Base-by-base conservation (phyloP, 2,329 filamentous ascomycete genomes). In the Botrytis pseudocinerea region DNA sequence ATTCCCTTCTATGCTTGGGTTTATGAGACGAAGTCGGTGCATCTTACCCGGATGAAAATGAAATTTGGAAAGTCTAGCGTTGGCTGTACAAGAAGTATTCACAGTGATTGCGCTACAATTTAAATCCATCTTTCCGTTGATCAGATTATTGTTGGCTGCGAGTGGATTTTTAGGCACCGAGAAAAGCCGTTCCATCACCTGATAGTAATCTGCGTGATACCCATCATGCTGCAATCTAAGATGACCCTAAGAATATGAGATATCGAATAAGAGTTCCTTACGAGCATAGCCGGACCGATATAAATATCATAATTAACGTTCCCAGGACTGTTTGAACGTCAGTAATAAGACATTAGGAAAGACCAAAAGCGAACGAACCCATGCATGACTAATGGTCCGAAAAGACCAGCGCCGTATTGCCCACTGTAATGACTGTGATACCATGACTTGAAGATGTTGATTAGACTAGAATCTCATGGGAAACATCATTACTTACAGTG, bases 1-100 rank as follows among this genome's bases (percentile, higher is more conserved):
- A 78, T 90, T 89, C 1, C 91, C 90, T 78, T 92, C 92, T 0
- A 89, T 90, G 18, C 90, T 92, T 14, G 91, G 87, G 74, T 94
- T 93, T 75, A 92, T 84, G 76, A 93, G 85, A 18, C 91, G 88
- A 65, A 94, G 82, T 59, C 90, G 87, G 76, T 93, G 92, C 1
- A 85, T 86, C 69, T 87, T 85, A 2, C 87, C 86, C 2, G 86
- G 84, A n/a, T 85, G 78, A 8, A 90, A 81, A 77, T 80, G 6
- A 84, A 80, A 71, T 8, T 12, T 59, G 18, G 57, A 59, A 59
- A 59, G 57, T 18, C 57, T 16, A 3, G 28, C 28, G 28, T 80
- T 79, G 48, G 77, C 80, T 42, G 80, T 73, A 44, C 78, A 78
- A 38, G 78, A 78, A 57, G 76, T 76, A 48, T 74, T 76, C 57